Conservation (phyloP, 257 asterid species). For the Catharanthus roseus region DNA sequence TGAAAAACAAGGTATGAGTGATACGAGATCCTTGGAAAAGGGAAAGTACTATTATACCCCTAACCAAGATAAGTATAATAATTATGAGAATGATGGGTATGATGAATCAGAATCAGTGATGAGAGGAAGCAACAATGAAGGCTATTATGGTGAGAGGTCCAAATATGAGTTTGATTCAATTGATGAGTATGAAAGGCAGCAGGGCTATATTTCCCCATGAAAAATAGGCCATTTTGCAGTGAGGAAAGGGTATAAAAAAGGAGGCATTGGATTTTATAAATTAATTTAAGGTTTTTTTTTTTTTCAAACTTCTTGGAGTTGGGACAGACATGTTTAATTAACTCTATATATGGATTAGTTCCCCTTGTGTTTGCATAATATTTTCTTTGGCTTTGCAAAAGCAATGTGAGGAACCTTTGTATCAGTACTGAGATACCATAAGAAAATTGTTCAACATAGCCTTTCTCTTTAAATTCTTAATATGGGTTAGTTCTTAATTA, state of each 20-base stretch:
- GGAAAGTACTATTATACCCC: slow-evolving; percentile 30
- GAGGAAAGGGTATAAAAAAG: not conserved
- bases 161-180: slow-evolving; percentile 53
- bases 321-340: too few relatives aligned
- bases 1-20: slow-evolving; percentile 50
- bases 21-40: slow-evolving; percentile 39
- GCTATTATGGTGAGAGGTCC: slow-evolving; percentile 30
- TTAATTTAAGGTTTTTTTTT: not conserved
- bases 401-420: slow-evolving; percentile 18
- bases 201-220: slow-evolving; percentile 59
- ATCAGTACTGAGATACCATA: not conserved
- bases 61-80: slow-evolving; percentile 21
- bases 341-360: not conserved
- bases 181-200: slow-evolving; percentile 56
- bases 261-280: not conserved
- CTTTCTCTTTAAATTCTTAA: too few relatives aligned
- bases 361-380: slow-evolving; percentile 24
- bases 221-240: not conserved
- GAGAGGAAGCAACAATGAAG: slow-evolving; percentile 24
- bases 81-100: slow-evolving; percentile 20
- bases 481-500: too few relatives aligned
- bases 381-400: slow-evolving; percentile 16
- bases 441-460: too few relatives aligned
- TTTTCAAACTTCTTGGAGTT: not conserved
- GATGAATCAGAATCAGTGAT: slow-evolving; percentile 20